Percentiles rank a stretch among this genome's conserved stretches.
Evolutionary conservation across 176 grass and related monocot species (phyloP).

Genomic region (Ensete glaucum): DNA sequence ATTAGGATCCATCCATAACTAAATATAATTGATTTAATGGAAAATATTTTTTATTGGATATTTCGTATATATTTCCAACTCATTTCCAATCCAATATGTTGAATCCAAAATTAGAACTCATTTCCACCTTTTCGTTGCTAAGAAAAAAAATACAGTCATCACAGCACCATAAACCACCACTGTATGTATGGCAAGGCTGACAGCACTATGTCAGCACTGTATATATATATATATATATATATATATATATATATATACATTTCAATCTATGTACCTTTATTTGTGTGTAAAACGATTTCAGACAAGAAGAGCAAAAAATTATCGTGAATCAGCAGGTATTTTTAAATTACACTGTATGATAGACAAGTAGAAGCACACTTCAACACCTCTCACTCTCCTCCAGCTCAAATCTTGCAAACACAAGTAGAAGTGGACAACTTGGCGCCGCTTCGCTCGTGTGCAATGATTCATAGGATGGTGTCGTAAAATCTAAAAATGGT

Average conservation of each 20-base stretch:
- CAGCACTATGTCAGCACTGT: neutral
- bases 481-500: conserved; percentile 9
- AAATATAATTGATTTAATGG: no score
- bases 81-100: no score
- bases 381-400: neutral
- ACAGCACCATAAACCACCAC: neutral
- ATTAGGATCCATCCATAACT: no score
- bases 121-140: no score
- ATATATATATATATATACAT: neutral
- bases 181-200: neutral
- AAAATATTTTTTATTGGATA: no score
- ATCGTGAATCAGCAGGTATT: no score
- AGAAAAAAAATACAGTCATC: neutral
- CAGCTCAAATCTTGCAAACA: neutral
- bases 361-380: no score
- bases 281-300: neutral
- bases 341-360: no score
- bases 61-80: no score
- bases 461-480: neutral
- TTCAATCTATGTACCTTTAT: neutral
- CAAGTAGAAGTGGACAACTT: neutral
- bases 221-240: conserved; percentile 2
- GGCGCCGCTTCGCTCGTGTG: neutral
- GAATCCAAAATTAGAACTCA: no score
- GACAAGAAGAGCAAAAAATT: no score